Evolutionary conservation across 305 asterid species (phyloP).

Genomic region (Monarda citriodora): DNA sequence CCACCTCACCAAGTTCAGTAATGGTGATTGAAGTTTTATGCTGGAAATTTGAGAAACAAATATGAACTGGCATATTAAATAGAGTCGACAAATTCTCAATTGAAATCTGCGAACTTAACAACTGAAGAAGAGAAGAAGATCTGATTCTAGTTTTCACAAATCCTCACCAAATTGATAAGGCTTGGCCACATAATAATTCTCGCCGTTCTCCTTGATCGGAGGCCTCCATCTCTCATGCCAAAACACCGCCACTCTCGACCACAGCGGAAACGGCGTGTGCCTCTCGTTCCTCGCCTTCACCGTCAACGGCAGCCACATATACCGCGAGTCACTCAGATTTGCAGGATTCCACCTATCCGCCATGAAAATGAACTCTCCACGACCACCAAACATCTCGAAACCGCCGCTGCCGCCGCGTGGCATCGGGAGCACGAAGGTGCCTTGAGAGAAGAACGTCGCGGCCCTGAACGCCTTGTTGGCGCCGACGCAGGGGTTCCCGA

Average conservation of each 20-base stretch:
- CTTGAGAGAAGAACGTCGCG: conserved; percentile 85
- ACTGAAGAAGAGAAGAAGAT: too few relatives aligned
- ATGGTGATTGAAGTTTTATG: too few relatives aligned
- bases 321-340: conserved; percentile 62
- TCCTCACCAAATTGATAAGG: too few relatives aligned
- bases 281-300: conserved; percentile 31
- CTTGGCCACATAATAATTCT: conserved; percentile 13
- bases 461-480: conserved; percentile 62
- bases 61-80: too few relatives aligned
- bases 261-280: conserved; percentile 30
- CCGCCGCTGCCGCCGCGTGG: conserved; percentile 43
- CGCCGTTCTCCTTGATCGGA: conserved; percentile 23
- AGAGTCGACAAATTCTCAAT: too few relatives aligned
- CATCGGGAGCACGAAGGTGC: conserved; percentile 87
- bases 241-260: conserved; percentile 60
- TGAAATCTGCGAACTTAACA: too few relatives aligned
- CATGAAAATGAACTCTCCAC: conserved; percentile 55
- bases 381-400: not conserved
- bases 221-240: conserved; percentile 71
- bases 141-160: too few relatives aligned
- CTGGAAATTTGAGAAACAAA: too few relatives aligned
- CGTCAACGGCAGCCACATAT: conserved; percentile 69
- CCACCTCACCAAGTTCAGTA: too few relatives aligned
- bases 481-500: conserved; percentile 93
- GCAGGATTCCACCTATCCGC: conserved; percentile 72